Conservation (phyloP, 192 early-diverging fungal species). For the Coemansia sp. region DNA sequence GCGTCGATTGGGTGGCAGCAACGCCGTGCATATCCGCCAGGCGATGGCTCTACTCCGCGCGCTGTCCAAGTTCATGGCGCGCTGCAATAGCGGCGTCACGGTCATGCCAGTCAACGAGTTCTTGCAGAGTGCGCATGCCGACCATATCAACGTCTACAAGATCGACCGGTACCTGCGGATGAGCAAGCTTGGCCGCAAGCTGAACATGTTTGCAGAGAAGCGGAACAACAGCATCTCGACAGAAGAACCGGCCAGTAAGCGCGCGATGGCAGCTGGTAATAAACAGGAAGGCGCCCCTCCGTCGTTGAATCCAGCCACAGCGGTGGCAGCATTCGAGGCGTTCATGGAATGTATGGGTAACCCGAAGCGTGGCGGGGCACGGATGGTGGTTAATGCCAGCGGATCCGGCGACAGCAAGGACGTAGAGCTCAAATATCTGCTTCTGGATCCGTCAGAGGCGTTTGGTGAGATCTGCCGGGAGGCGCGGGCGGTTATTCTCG, state of each 20-base stretch:
- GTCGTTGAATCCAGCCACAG: constrained; percentile 36
- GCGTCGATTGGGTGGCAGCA: constrained; percentile 65
- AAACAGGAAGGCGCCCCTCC: no score
- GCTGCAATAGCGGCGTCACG: neutral
- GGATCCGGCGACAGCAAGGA: neutral
- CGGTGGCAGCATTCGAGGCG: constrained; percentile 33
- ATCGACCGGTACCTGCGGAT: constrained; percentile 65
- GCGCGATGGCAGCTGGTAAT: neutral
- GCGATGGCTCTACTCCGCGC: constrained; percentile 63
- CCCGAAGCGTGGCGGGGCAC: constrained; percentile 31
- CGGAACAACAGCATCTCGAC: neutral
- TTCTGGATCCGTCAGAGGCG: constrained; percentile 79
- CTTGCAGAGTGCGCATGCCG: constrained; percentile 64
- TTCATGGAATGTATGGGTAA: constrained; percentile 43
- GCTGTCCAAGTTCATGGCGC: constrained; percentile 52
- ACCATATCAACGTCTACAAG: constrained; percentile 84
- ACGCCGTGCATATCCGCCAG: constrained; percentile 76
- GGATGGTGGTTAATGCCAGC: constrained; percentile 21
- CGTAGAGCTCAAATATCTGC: constrained; percentile 72
- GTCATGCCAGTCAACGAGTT: constrained; percentile 69
- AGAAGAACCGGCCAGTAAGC: neutral
- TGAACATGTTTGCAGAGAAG: constrained; percentile 50
- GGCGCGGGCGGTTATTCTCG: constrained; percentile 78
- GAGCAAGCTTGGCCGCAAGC: constrained; percentile 64
- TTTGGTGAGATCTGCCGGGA: constrained; percentile 79